Evolutionary conservation across 78 protist genomes (phyloP).

Genomic region (Dictyostelium discoideum): DNA sequence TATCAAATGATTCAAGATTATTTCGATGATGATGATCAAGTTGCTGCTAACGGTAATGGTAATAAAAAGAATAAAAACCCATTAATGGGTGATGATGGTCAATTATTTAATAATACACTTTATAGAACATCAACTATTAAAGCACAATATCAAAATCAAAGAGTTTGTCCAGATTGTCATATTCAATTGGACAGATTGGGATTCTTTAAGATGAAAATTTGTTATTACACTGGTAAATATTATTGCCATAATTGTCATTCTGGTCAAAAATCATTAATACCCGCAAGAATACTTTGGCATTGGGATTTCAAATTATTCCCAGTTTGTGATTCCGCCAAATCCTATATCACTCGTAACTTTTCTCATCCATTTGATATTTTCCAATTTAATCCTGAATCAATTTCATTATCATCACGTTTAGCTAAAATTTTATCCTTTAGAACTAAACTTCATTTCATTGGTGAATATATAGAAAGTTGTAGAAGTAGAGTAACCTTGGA

Average conservation of each 20-base stretch:
- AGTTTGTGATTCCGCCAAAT: slow-evolving; percentile 22
- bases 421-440: not conserved
- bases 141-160: not conserved
- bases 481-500: slow-evolving; percentile 26
- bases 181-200: slow-evolving; percentile 43
- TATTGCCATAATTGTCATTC: slow-evolving; percentile 56
- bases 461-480: slow-evolving; percentile 67
- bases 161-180: slow-evolving; percentile 51
- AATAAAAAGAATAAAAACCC: slow-evolving; percentile 5
- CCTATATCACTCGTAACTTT: not conserved
- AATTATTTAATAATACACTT: not conserved
- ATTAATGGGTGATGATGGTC: slow-evolving; percentile 61
- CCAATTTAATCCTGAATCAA: slow-evolving; percentile 32
- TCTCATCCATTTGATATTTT: slow-evolving; percentile 37
- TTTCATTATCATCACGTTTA: not conserved
- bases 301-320: slow-evolving; percentile 73
- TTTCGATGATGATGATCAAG: not conserved
- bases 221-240: slow-evolving; percentile 70
- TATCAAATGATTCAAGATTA: slow-evolving; percentile 10
- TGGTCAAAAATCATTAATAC: slow-evolving; percentile 18
- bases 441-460: slow-evolving; percentile 24
- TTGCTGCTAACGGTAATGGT: too few species aligned
- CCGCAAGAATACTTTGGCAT: slow-evolving; percentile 21
- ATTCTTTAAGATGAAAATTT: slow-evolving; percentile 58
- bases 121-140: not conserved